Conservation (phyloP, 306 rosid species). For the Abrus precatorius region DNA sequence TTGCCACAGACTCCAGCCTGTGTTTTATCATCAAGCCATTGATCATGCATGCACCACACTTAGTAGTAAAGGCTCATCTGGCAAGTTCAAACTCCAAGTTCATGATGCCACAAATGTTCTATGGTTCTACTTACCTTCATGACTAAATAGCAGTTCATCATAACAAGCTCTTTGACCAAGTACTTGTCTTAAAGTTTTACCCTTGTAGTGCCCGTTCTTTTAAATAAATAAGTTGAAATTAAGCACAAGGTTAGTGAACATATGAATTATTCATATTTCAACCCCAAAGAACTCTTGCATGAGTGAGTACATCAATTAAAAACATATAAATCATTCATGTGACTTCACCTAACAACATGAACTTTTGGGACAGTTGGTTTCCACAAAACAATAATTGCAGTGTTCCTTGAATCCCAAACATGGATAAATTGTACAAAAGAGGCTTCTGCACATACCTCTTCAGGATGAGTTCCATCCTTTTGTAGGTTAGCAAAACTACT, state of each 20-base stretch:
- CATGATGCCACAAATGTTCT: neutral
- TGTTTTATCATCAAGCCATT: too few relatives aligned
- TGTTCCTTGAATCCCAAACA: conserved; percentile 35
- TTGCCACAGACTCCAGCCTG: too few relatives aligned
- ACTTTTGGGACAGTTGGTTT: conserved; percentile 23
- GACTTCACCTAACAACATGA: conserved; percentile 20
- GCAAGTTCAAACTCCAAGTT: neutral
- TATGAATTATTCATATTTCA: neutral
- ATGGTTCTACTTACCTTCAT: neutral
- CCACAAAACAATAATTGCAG: neutral
- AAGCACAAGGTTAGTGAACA: conserved; percentile 1
- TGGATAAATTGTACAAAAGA: conserved; percentile 4
- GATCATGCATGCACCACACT: too few relatives aligned
- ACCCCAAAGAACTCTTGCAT: neutral
- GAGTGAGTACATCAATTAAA: neutral
- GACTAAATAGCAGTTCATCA: neutral
- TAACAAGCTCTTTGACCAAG: neutral
- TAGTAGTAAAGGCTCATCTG: neutral
- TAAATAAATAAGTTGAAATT: neutral
- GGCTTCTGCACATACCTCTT: conserved; percentile 58
- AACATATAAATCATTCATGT: conserved; percentile 30
- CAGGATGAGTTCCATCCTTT: conserved; percentile 56
- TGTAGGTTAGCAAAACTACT: conserved; percentile 53
- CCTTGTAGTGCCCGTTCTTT: neutral
- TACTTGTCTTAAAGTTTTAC: neutral